Evolutionary conservation across 2,329 filamentous ascomycete genomes (phyloP).

Genomic region (Fusarium stilboides): DNA sequence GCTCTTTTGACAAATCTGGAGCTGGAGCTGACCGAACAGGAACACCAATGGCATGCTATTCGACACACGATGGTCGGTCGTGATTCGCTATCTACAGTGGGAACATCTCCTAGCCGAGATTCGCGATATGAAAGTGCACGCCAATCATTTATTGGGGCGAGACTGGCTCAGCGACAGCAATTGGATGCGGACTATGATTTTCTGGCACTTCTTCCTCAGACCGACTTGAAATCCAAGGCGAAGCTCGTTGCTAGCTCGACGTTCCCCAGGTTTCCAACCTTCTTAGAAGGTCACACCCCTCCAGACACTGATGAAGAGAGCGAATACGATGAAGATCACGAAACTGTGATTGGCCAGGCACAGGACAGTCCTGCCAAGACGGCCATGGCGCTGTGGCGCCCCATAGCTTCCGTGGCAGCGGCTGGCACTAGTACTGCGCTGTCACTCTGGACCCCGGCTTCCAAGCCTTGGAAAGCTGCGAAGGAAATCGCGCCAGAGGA

Average conservation of each 20-base stretch:
- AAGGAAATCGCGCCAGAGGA: slow-evolving; percentile 26
- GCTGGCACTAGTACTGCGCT: slow-evolving; percentile 19
- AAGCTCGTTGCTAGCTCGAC: slow-evolving; percentile 29
- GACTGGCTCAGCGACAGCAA: slow-evolving; percentile 33
- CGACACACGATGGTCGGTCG: slow-evolving; percentile 65
- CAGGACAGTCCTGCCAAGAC: slow-evolving; percentile 36
- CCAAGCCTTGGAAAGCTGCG: slow-evolving; percentile 25
- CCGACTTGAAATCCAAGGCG: slow-evolving; percentile 27
- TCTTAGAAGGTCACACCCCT: slow-evolving; percentile 59
- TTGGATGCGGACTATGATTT: slow-evolving; percentile 36
- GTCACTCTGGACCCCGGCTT: slow-evolving; percentile 46
- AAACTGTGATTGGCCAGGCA: slow-evolving; percentile 32
- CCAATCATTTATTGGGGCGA: slow-evolving; percentile 18
- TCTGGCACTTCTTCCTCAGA: slow-evolving; percentile 33
- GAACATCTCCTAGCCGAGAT: slow-evolving; percentile 45
- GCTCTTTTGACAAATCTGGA: slow-evolving; percentile 72
- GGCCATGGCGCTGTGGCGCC: slow-evolving; percentile 43
- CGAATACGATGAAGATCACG: slow-evolving; percentile 52
- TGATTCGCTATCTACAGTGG: slow-evolving; percentile 66
- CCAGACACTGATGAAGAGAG: slow-evolving; percentile 66
- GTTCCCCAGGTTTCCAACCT: slow-evolving; percentile 36
- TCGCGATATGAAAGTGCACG: slow-evolving; percentile 42
- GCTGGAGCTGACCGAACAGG: slow-evolving; percentile 73
- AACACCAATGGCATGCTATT: slow-evolving; percentile 72
- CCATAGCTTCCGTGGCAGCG: slow-evolving; percentile 32